phyloP scores from a whole-genome alignment of 257 asterid species.

The Euphrasia confusa region DNA sequence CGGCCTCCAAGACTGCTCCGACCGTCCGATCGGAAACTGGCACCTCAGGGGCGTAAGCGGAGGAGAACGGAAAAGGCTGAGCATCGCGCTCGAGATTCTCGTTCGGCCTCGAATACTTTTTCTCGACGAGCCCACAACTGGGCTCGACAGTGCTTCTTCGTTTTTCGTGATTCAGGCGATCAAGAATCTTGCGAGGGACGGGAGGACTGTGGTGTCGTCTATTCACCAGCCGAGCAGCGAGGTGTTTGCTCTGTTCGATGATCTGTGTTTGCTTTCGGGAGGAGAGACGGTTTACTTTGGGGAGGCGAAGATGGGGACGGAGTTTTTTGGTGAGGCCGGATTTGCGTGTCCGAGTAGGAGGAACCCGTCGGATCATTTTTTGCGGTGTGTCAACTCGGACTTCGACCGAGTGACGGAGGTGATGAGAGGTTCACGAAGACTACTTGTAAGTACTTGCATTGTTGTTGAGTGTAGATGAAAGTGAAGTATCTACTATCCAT shows the following conservation, averaged over 20 bases:
- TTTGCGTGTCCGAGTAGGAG: constrained; percentile 93
- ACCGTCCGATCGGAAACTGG: constrained; percentile 76
- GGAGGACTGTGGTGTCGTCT: constrained; percentile 86
- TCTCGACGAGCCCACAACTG: constrained; percentile 95
- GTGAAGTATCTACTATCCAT: no score
- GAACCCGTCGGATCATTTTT: constrained; percentile 94
- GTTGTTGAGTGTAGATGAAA: neutral
- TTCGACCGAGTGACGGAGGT: constrained; percentile 83
- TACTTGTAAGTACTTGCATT: constrained; percentile 23
- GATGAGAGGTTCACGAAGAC: constrained; percentile 70
- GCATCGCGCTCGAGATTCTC: constrained; percentile 88
- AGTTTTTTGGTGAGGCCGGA: constrained; percentile 97
- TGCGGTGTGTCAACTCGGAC: constrained; percentile 84
- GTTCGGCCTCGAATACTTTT: constrained; percentile 74
- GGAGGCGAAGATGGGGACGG: constrained; percentile 67
- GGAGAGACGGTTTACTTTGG: constrained; percentile 89
- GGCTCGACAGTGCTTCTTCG: constrained; percentile 93
- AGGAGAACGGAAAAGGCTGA: constrained; percentile 84
- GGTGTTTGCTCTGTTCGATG: constrained; percentile 86
- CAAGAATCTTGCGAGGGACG: constrained; percentile 82
- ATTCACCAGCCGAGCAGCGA: constrained; percentile 98
- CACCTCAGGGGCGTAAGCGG: constrained; percentile 89
- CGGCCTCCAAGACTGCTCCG: constrained; percentile 88
- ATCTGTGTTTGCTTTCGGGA: constrained; percentile 74
- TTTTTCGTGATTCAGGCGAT: constrained; percentile 85